Conservation (phyloP, 805 yeast species). For the Ascoidea asiatica region DNA sequence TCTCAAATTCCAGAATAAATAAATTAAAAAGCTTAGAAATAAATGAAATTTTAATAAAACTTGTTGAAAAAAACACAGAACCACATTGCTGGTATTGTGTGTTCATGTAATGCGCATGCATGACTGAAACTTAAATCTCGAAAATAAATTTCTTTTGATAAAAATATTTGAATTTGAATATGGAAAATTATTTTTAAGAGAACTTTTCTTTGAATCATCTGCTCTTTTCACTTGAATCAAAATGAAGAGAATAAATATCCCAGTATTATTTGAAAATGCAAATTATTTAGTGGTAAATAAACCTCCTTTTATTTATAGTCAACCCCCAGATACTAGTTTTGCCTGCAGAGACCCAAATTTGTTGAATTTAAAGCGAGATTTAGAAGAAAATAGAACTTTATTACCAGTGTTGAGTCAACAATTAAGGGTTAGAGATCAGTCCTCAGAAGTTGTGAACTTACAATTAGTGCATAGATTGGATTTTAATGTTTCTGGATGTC, state of each 20-base stretch:
- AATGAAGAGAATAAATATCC: conserved; percentile 3
- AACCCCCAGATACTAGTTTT: conserved; percentile 16
- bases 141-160: no score
- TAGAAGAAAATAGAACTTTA: conserved; percentile 5
- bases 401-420: conserved; percentile 12
- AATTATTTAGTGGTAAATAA: conserved; percentile 22
- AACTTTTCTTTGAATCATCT: no score
- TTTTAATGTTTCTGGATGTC: conserved; percentile 25
- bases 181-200: no score
- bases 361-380: conserved; percentile 1
- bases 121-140: no score
- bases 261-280: conserved; percentile 6
- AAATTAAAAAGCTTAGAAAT: no score
- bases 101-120: no score
- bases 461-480: conserved; percentile 26
- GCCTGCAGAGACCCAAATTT: conserved; percentile 3
- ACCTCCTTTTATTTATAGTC: conserved; percentile 20
- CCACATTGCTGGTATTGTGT: no score
- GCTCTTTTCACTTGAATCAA: no score
- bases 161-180: no score
- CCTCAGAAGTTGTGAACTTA: conserved; percentile 8
- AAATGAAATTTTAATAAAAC: no score
- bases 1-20: no score
- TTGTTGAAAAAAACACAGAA: no score
- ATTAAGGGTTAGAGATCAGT: background rate